Conservation (phyloP, 208 protist genomes). For the Leishmania martiniquensis region DNA sequence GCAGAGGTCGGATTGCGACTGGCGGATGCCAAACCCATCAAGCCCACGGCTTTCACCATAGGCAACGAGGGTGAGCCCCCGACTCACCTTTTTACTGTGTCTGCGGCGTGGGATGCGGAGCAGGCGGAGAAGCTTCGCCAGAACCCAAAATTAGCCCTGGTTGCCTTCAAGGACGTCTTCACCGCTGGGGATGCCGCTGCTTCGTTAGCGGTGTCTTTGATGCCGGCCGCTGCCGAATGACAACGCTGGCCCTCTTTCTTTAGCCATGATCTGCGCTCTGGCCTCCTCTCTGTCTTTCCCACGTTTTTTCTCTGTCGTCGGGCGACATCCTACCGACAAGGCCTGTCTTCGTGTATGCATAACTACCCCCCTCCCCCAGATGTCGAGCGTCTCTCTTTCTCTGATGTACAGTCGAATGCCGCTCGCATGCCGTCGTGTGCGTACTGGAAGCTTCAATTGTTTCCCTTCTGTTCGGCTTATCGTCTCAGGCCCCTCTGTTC, state of each 20-base stretch:
- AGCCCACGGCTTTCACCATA: constrained; percentile 43
- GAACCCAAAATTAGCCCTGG: constrained; percentile 16
- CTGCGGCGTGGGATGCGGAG: constrained; percentile 21
- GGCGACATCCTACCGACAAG: too few species aligned
- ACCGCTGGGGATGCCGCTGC: constrained; percentile 59
- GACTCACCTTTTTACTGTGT: constrained; percentile 47
- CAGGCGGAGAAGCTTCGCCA: constrained; percentile 28
- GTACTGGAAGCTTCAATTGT: background rate
- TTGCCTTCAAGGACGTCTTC: constrained; percentile 48
- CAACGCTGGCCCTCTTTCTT: background rate
- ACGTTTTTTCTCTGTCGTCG: too few species aligned
- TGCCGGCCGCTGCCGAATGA: constrained; percentile 8
- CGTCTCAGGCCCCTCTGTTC: background rate
- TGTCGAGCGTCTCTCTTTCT: background rate
- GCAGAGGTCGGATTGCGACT: constrained; percentile 35
- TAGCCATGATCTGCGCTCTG: background rate
- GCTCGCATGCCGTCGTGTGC: background rate
- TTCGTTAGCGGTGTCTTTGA: constrained; percentile 46
- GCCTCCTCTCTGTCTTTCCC: background rate
- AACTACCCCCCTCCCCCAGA: background rate
- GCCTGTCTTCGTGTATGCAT: background rate
- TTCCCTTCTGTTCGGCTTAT: background rate
- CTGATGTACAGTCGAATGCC: background rate
- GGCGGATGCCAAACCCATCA: constrained; percentile 18
- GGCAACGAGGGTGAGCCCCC: constrained; percentile 62